These are phyloP conservation scores for Solanum pennellii DNA, from an alignment of 257 asterid species.

Conservation along the genomic window DNA sequence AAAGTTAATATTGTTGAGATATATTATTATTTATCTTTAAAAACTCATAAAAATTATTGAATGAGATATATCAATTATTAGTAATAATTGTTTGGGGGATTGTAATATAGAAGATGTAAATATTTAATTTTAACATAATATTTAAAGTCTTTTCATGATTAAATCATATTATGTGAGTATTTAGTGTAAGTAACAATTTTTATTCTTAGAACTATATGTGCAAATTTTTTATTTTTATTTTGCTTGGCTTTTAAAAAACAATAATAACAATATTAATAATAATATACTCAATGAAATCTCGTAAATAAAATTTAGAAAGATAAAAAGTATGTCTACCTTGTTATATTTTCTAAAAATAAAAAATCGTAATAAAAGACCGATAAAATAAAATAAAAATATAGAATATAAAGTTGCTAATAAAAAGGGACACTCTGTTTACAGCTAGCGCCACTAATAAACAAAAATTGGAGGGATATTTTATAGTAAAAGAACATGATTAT, in stretches of 20 bases:
- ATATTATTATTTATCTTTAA: too few species aligned
- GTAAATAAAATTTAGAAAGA: fast-evolving
- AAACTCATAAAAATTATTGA: background rate
- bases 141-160: background rate
- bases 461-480: background rate
- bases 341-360: too few species aligned
- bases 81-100: too few species aligned
- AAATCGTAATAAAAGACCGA: too few species aligned
- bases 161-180: background rate
- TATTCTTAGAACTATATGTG: background rate
- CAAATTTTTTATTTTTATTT: background rate
- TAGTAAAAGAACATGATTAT: background rate
- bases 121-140: background rate
- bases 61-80: too few species aligned
- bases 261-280: too few species aligned
- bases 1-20: background rate
- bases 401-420: background rate
- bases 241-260: background rate
- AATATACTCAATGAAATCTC: too few species aligned
- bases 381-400: background rate
- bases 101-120: background rate
- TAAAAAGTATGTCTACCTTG: too few species aligned
- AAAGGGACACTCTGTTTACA: background rate
- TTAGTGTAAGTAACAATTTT: background rate
- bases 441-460: background rate